Evolutionary conservation across 2,329 filamentous ascomycete species (phyloP), one percentile per base, ranked within the genome.

Genomic region (Penicillium sp.): DNA sequence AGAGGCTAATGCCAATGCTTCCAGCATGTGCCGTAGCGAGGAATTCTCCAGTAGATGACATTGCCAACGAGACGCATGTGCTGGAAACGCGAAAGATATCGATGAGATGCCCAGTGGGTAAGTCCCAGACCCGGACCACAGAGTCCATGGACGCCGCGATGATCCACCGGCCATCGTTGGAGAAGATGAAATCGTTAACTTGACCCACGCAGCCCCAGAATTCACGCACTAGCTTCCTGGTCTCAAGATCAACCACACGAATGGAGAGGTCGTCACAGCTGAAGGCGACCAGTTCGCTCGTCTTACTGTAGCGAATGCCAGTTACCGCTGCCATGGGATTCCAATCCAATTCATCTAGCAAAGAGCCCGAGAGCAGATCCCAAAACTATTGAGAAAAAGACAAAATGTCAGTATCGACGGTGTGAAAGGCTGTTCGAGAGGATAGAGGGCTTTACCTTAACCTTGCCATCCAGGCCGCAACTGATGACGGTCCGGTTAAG

Each of bases 51-150:
- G 91, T 96, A 1, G 82, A 82, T 0, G 95, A 96, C 80, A 98
- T 96, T 8, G 93, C 87, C 13, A 99, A 80, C 2, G 91, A 88
- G 16, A 87, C 95, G 72, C 93, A 96, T 11, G 88, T 87, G 53
- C 84, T 89, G 54, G 87, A 86, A 5, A 96, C 84, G 56, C 87
- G 87, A 76, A 99, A 92, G 3, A 90, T 91, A 71, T 99, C 95
- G 60, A 99, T 95, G 14, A 99, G 82, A 76, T 99, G 93, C 26
- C 92, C 93, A 0, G 96, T 99, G 0, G 95, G 91, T 27, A 99
- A 80, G 77, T 99, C 96, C 92, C 95, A 99, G 8, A 98, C 86
- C 43, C 95, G 86, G 50, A 97, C 80, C 6, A 91, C 79, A 1
- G 87, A 86, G 69, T 96, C 91, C 68, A 90, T 87, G 0, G 91